These are phyloP conservation scores for Sapria himalayana DNA, from an alignment of 345 rosid species.

Conservation along the genomic window DNA sequence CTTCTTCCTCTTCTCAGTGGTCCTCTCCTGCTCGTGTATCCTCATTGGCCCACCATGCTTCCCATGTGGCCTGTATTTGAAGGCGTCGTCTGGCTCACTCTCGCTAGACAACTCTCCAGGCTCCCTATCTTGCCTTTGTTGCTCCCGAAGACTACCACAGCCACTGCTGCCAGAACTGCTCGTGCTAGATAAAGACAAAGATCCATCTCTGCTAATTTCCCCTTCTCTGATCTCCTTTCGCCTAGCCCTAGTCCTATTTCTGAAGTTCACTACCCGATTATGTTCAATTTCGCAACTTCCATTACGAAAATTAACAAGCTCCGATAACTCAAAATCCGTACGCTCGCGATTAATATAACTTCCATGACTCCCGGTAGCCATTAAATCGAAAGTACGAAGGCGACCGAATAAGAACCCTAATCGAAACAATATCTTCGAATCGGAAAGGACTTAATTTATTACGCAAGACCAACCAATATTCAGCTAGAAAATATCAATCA, in stretches of 20 bases:
- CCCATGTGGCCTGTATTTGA: conserved; percentile 24
- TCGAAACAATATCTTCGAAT: no score
- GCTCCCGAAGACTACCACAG: conserved; percentile 14
- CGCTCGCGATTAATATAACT: conserved; percentile 46
- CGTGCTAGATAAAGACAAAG: conserved; percentile 30
- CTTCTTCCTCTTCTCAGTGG: conserved; percentile 52
- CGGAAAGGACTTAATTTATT: no score
- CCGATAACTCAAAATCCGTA: conserved; percentile 40
- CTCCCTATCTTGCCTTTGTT: conserved; percentile 56
- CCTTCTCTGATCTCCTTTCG: conserved; percentile 53
- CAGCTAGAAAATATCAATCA: no score
- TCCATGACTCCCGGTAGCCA: conserved; percentile 81
- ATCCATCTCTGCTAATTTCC: conserved; percentile 33
- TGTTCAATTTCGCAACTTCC: conserved; percentile 18
- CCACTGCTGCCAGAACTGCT: conserved; percentile 39
- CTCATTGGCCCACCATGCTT: conserved; percentile 21
- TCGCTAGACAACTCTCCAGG: conserved; percentile 99
- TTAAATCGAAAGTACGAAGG: conserved; percentile 9
- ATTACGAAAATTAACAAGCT: conserved; percentile 20
- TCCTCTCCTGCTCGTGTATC: conserved; percentile 27
- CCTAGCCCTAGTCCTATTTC: conserved; percentile 30
- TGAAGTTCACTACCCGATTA: conserved; percentile 17
- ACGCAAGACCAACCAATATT: no score
- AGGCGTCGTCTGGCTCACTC: conserved; percentile 77
- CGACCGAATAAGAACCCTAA: conserved; percentile 1